Evolutionary conservation across 2,329 filamentous ascomycete genomes (phyloP).

Genomic region (Fusarium odoratissimum): DNA sequence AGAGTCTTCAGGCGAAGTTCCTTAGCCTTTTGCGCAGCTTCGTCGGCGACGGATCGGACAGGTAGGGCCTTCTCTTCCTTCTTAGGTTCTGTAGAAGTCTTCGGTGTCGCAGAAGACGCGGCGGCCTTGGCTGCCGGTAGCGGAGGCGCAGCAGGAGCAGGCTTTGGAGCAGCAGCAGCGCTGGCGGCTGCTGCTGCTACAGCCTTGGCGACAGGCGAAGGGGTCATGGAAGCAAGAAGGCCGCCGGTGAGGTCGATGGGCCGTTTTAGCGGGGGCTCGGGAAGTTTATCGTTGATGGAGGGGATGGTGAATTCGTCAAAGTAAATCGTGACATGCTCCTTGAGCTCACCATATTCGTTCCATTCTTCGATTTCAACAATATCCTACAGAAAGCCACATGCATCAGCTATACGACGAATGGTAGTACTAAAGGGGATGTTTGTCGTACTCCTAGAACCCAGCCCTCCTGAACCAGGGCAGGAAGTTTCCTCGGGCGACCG

Average conservation of each 20-base stretch:
- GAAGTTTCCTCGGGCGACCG: constrained; percentile 79
- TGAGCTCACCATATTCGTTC: constrained; percentile 98
- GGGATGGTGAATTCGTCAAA: constrained; percentile 72
- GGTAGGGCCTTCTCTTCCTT: constrained; percentile 53
- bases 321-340: constrained; percentile 81
- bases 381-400: constrained; percentile 67
- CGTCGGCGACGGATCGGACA: constrained; percentile 69
- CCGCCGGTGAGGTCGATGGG: constrained; percentile 40
- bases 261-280: constrained; percentile 47
- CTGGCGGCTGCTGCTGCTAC: constrained; percentile 37
- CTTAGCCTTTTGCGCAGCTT: constrained; percentile 74
- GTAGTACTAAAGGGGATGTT: neutral
- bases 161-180: constrained; percentile 34
- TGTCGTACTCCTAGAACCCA: constrained; percentile 82
- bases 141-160: constrained; percentile 41
- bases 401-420: neutral
- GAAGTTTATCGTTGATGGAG: constrained; percentile 63
- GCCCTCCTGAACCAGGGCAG: constrained; percentile 88
- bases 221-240: constrained; percentile 38
- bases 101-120: constrained; percentile 16
- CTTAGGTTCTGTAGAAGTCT: constrained; percentile 34
- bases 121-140: constrained; percentile 40
- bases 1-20: constrained; percentile 65
- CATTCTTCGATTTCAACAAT: constrained; percentile 95
- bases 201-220: constrained; percentile 43